Base-by-base conservation (phyloP, 1,284 basidiomycete species). In the Puccinia coronata region DNA sequence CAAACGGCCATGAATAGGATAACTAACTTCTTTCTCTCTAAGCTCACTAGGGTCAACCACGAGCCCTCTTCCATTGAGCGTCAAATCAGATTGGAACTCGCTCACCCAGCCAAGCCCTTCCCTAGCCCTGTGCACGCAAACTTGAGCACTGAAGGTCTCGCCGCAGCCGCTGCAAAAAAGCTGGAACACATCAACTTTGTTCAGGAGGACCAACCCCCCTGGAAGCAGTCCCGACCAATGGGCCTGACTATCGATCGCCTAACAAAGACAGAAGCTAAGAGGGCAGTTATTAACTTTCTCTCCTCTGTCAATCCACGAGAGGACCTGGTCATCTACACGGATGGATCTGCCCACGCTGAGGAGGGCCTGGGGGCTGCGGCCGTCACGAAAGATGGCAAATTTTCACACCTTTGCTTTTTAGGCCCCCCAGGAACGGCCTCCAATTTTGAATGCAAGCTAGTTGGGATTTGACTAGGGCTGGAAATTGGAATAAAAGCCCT, bases 301-400 rank as follows among this genome's bases (percentile, higher is more conserved):
- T 3, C 20, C 9, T 41, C 31, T 28, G 34, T 39, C 20, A 2
- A 14, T 18, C 20, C 1, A 20, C 4, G 6, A 6, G 34, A 36
- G 25, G 16, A 65, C 23, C 39, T 65, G 28, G 25, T 57, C 5
- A 39, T 65, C 9, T 65, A 8, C 39, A 65, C 61, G 5, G 61
- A 65, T n/a, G 61, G 61, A 41, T 65, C 61, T 3, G 61, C 61
- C 23, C 61, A 65, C 39, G n/a, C n/a, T n/a, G n/a, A n/a, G n/a
- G n/a, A n/a, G n/a, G n/a, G n/a, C n/a, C n/a, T n/a, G n/a, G n/a
- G 61, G 36, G 61, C 61, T 2, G 61, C 61, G 23, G 61, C 61
- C 23, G 31, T 36, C 2, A 65, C 61, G 39, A 18, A 8, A 8
- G 23, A 65, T 65, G 61, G 61, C 14, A 28, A 39, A 65, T n/a